These are phyloP conservation scores for Cladosporium halotolerans DNA, from an alignment of 2,329 filamentous ascomycete species.

Conservation along the genomic window DNA sequence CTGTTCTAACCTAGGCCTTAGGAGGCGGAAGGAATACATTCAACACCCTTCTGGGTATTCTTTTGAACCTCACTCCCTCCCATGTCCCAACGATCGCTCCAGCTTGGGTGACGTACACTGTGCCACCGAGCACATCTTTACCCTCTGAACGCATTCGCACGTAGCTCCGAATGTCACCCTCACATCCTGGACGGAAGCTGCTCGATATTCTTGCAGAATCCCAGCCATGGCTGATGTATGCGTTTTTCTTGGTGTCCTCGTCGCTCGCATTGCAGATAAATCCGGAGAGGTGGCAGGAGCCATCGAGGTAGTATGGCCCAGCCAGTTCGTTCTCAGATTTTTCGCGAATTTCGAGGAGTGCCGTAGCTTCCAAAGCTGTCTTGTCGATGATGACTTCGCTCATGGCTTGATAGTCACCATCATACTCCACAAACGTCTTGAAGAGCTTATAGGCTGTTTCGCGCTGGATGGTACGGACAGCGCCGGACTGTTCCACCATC, in stretches of 20 bases:
- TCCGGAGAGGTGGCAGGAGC: conserved; percentile 31
- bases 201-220: conserved; percentile 24
- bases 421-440: conserved; percentile 24
- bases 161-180: conserved; percentile 22
- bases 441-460: conserved; percentile 20
- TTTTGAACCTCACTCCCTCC: conserved; percentile 34
- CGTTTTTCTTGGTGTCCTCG: conserved; percentile 24
- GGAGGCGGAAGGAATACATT: conserved; percentile 58
- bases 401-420: conserved; percentile 24
- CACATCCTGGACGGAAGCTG: conserved; percentile 17
- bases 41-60: conserved; percentile 56
- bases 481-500: conserved; percentile 13
- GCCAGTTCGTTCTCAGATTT: conserved; percentile 24
- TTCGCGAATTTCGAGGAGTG: conserved; percentile 27
- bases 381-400: conserved; percentile 22
- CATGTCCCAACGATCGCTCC: conserved; percentile 28
- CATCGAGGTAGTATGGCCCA: conserved; percentile 34
- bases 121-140: conserved; percentile 23
- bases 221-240: conserved; percentile 34
- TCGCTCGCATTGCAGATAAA: conserved; percentile 35
- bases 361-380: conserved; percentile 20
- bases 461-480: conserved; percentile 18
- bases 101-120: conserved; percentile 28
- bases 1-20: conserved; percentile 27
- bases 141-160: conserved; percentile 28